Evolutionary conservation across 2,329 filamentous ascomycete species (phyloP).

Genomic region (Colletotrichum somersetense): DNA sequence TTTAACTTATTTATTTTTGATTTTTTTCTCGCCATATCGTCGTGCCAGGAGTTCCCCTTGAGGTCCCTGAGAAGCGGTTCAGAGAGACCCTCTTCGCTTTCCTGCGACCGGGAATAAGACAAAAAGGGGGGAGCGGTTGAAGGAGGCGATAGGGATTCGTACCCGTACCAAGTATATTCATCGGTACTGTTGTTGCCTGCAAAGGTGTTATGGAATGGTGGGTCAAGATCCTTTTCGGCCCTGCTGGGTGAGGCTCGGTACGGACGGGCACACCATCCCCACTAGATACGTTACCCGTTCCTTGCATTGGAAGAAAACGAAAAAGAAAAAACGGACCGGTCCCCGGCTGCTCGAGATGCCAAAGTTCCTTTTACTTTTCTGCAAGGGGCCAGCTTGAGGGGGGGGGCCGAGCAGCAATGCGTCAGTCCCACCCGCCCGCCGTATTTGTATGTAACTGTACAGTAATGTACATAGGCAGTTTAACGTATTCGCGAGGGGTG

Average conservation of each 20-base stretch:
- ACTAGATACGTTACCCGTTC: not conserved
- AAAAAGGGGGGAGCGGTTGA: not conserved
- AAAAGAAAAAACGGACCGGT: not conserved
- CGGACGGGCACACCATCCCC: not conserved
- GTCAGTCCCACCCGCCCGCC: not conserved
- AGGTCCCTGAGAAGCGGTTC: not conserved
- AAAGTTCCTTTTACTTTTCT: not conserved
- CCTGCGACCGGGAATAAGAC: not conserved
- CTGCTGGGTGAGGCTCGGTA: not conserved
- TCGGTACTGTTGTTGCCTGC: not conserved
- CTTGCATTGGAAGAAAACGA: not conserved
- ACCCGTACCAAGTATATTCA: not conserved
- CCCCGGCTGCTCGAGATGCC: not conserved
- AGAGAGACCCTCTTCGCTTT: not conserved
- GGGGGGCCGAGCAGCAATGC: not conserved
- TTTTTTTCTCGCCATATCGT: not conserved
- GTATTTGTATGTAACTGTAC: too few relatives aligned
- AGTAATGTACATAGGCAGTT: too few relatives aligned
- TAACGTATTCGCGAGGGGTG: too few relatives aligned
- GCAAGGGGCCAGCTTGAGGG: not conserved
- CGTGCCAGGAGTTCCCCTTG: not conserved
- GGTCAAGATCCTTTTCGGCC: constrained; percentile 1
- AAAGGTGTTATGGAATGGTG: not conserved
- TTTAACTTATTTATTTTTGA: too few relatives aligned
- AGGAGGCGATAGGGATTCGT: not conserved